These are phyloP conservation scores for Solanum tarijense DNA, from an alignment of 257 asterid species.

Conservation along the genomic window DNA sequence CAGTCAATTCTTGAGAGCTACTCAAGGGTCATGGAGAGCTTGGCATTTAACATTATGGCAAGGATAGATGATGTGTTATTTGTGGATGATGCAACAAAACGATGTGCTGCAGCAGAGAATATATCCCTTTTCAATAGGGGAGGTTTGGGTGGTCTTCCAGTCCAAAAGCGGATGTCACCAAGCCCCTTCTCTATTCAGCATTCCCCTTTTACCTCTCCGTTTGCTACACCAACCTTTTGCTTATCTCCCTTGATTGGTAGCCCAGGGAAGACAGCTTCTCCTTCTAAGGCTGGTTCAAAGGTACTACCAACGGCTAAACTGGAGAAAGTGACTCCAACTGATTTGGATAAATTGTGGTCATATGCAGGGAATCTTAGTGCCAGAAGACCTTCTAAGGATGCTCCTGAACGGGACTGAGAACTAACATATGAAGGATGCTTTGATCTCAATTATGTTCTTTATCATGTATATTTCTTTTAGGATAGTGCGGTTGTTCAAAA, in stretches of 20 bases:
- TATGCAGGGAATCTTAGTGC: conserved; percentile 75
- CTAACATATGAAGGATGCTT: background rate
- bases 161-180: conserved; percentile 89
- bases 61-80: conserved; percentile 82
- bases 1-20: conserved; percentile 95
- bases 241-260: conserved; percentile 61
- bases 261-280: conserved; percentile 52
- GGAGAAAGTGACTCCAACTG: conserved; percentile 49
- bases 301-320: conserved; percentile 22
- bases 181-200: conserved; percentile 93
- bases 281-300: conserved; percentile 29
- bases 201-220: conserved; percentile 86
- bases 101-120: conserved; percentile 55
- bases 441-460: background rate
- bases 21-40: conserved; percentile 97
- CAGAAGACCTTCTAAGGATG: conserved; percentile 49
- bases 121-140: conserved; percentile 61
- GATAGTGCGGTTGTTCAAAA: background rate
- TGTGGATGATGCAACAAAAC: conserved; percentile 76
- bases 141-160: conserved; percentile 73
- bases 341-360: conserved; percentile 73
- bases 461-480: background rate
- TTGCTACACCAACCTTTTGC: conserved; percentile 84
- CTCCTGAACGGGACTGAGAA: conserved; percentile 66
- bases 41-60: conserved; percentile 92